Base-by-base conservation (phyloP, 495 filamentous ascomycete species). In the Penicillium atrosanguineum region DNA sequence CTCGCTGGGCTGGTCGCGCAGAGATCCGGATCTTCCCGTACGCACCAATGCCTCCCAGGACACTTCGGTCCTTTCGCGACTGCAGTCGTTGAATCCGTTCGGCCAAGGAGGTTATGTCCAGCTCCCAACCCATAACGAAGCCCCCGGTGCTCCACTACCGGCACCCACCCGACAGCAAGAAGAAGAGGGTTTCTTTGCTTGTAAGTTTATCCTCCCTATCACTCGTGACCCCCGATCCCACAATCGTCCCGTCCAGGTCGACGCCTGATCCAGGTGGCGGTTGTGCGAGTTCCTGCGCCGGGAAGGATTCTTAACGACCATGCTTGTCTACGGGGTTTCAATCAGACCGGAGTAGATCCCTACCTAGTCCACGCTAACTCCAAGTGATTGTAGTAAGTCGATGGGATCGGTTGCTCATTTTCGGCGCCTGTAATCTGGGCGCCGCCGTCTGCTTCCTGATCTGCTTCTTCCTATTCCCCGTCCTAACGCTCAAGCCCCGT, bases 361-460 rank as follows among this genome's bases (percentile, higher is more conserved):
- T n/a, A n/a, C n/a, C n/a, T n/a, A 34, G 49, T 12, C 49, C 11
- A 55, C 41, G 50, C 63, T 68, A 66, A 69, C 59, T 26, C 25
- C 23, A 52, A 53, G 43, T 46, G 40, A 58, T 49, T 56, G 71
- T 70, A 98, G 94, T 98, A 77, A 96, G 90, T 70, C 84, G 94
- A 68, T 97, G 94, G 94, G 94, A 98, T 72, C 89, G 94, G 45
- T 71, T 97, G 66, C 78, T 98, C 62, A 83, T 97, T 50, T 98
- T 97, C 67, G 86, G 80, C 49, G 91, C 85, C 61, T 95, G 95
- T 77, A 97, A 96, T 67, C 68, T 96, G 57, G 93, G 87, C 46
- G 93, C 94, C 47, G 79, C 88, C 54, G 89, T 87, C 49, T 91
- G 95, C 76, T 98, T 98, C 74, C 81, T 94, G 54, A 79, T 94